A percentile compares a stretch with the other conserved stretches of the same genome.
phyloP scores from a whole-genome alignment of 2,329 filamentous ascomycete species.

The Fusarium marasasianum region DNA sequence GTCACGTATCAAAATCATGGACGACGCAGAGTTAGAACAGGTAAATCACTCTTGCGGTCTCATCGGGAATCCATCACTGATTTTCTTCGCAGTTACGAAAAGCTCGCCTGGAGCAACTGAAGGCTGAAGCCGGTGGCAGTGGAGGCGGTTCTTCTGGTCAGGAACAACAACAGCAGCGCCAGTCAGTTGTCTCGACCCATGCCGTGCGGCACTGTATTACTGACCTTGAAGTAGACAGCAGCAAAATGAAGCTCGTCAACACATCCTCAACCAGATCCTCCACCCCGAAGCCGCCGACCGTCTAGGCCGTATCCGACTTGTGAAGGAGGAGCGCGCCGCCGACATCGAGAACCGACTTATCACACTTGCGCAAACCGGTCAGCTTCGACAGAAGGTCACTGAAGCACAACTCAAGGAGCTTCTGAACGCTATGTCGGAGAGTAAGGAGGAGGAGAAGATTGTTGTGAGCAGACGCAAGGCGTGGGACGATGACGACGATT shows the following conservation, averaged over 20 bases:
- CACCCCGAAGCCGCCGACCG: constrained; percentile 93
- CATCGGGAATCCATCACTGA: not conserved
- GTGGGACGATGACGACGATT: constrained; percentile 84
- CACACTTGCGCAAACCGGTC: constrained; percentile 87
- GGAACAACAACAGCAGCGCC: constrained; percentile 69
- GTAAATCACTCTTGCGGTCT: constrained; percentile 31
- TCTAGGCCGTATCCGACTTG: constrained; percentile 90
- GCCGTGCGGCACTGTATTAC: not conserved
- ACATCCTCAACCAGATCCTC: constrained; percentile 91
- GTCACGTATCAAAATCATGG: constrained; percentile 47
- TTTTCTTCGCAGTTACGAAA: constrained; percentile 75
- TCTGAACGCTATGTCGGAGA: constrained; percentile 84
- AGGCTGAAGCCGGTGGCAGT: constrained; percentile 70
- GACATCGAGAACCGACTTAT: constrained; percentile 95
- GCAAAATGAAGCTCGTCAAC: constrained; percentile 75
- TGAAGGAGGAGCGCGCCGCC: constrained; percentile 89
- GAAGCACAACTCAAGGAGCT: constrained; percentile 95
- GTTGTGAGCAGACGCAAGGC: constrained; percentile 85
- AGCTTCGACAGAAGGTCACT: constrained; percentile 86
- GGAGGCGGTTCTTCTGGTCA: constrained; percentile 53
- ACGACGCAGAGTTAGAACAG: constrained; percentile 57
- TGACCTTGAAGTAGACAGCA: constrained; percentile 44
- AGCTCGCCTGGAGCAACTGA: constrained; percentile 92
- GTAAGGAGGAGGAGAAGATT: constrained; percentile 82
- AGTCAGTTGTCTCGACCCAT: constrained; percentile 37